Evolutionary conservation across 2,329 filamentous ascomycete species (phyloP).

Genomic region (Xylariales sp.): DNA sequence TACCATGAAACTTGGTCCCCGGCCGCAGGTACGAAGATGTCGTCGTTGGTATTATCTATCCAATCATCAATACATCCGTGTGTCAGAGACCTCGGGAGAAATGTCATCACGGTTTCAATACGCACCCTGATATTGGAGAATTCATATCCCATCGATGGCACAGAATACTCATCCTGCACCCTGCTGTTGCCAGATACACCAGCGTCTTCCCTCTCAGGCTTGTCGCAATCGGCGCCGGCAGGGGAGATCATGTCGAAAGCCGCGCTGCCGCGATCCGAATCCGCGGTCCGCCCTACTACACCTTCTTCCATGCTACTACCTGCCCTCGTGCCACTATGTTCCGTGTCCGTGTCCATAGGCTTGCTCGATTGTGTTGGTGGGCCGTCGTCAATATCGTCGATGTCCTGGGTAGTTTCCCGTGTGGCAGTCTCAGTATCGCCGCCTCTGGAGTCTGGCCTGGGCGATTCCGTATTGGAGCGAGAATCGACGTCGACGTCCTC

Average conservation of each 20-base stretch:
- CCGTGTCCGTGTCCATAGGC: background rate
- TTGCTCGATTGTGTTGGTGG: conserved; percentile 14
- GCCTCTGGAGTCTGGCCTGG: conserved; percentile 19
- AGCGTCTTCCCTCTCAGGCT: conserved; percentile 15
- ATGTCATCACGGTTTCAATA: conserved; percentile 5
- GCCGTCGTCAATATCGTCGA: conserved; percentile 11
- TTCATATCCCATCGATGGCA: conserved; percentile 45
- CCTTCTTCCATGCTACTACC: conserved; percentile 10
- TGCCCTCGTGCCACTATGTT: conserved; percentile 13
- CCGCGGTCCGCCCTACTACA: background rate
- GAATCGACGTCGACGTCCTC: conserved; percentile 16
- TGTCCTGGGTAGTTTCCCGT: conserved; percentile 14
- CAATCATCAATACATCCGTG: background rate
- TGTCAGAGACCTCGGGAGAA: background rate
- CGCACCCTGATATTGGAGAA: conserved; percentile 52
- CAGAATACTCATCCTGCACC: conserved; percentile 16
- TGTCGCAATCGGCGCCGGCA: conserved; percentile 17
- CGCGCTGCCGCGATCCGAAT: conserved; percentile 9
- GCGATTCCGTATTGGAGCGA: conserved; percentile 23
- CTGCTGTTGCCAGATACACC: conserved; percentile 10
- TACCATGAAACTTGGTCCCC: conserved; percentile 84
- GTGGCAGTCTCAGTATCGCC: conserved; percentile 13
- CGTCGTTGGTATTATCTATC: conserved; percentile 67
- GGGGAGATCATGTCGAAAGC: conserved; percentile 15
- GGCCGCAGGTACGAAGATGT: conserved; percentile 82